Base-by-base conservation (phyloP, 148 eudicot genomes). In the Pouteria glomerata region DNA sequence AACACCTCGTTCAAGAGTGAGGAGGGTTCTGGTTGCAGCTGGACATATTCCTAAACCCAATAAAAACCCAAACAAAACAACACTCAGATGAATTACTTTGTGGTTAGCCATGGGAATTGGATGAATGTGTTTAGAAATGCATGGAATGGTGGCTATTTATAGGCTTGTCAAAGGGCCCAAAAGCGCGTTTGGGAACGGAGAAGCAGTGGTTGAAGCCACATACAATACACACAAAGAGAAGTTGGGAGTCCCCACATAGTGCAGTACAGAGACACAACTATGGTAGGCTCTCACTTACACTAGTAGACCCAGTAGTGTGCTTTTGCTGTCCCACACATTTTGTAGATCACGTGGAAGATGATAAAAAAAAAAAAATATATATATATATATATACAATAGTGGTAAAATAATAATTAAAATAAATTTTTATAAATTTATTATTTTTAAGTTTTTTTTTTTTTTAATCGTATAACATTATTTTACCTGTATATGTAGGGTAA, bases 21-120 rank as follows among this genome's bases (percentile, higher is more conserved):
- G 82, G 39, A 86, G 90, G 34, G 85, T 79, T 76, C 93, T 86
- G 51, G 81, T 70, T 7, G 88, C 90, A 26, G n/a, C n/a, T n/a
- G 81, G 79, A 74, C 79, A 75, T 44, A 80, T 60, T 26, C 89
- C 81, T 53, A 88, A 19, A 44, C 89, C 78, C 33, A 88, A 55
- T 13, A 83, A n/a, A n/a, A n/a, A 66, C 74, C 82, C 79, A 57
- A 82, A 73, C 63, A 88, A 83, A 82, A 82, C 66, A 69, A 69
- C 53, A 76, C 73, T 74, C 14, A 78, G 60, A 82, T n/a, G n/a
- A n/a, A n/a, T n/a, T n/a, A 70, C 62, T 76, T 83, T 81, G 76
- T 79, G 71, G 62, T 78, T 63, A 57, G 83, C 85, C 87, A 86
- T 86, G 37, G 48, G 33, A 74, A n/a, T n/a, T n/a, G n/a, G n/a